A percentile compares a stretch with the other conserved stretches of the same genome.
Evolutionary conservation across 2,329 filamentous ascomycete genomes (phyloP).

Genomic region (Mycosphaerella arachidis): DNA sequence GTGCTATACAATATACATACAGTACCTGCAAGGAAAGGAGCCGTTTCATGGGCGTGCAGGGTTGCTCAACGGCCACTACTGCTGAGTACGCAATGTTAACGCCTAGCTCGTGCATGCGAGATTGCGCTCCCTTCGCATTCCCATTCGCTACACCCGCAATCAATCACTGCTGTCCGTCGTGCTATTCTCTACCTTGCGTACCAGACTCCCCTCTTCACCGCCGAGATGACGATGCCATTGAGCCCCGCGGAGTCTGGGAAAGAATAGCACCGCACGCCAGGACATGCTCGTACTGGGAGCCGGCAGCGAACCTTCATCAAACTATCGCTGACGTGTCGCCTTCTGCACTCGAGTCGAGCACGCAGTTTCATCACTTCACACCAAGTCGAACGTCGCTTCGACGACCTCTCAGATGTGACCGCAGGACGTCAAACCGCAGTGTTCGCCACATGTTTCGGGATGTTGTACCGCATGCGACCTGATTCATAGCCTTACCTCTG

Average conservation of each 20-base stretch:
- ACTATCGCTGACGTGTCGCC: background rate
- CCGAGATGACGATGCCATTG: background rate
- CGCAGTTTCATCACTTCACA: background rate
- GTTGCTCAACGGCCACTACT: background rate
- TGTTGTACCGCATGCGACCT: background rate
- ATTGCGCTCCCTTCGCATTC: background rate
- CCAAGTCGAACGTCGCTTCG: background rate
- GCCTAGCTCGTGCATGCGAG: background rate
- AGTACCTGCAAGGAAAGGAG: conserved; percentile 9
- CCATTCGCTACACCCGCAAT: background rate
- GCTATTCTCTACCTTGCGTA: background rate
- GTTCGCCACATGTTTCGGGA: background rate
- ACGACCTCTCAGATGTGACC: background rate
- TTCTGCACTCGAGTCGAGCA: background rate
- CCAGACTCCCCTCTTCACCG: background rate
- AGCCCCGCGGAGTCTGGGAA: background rate
- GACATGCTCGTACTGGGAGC: background rate
- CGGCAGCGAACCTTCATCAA: background rate
- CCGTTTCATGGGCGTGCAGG: background rate
- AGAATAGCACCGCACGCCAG: background rate
- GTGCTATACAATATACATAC: background rate
- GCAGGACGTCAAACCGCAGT: background rate
- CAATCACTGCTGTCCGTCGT: background rate
- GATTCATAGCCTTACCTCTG: background rate
- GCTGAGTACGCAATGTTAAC: background rate